A percentile compares a stretch with the other conserved stretches of the same genome.
Conservation (phyloP, 495 filamentous ascomycete genomes). For the Penicillium riverlandense region DNA sequence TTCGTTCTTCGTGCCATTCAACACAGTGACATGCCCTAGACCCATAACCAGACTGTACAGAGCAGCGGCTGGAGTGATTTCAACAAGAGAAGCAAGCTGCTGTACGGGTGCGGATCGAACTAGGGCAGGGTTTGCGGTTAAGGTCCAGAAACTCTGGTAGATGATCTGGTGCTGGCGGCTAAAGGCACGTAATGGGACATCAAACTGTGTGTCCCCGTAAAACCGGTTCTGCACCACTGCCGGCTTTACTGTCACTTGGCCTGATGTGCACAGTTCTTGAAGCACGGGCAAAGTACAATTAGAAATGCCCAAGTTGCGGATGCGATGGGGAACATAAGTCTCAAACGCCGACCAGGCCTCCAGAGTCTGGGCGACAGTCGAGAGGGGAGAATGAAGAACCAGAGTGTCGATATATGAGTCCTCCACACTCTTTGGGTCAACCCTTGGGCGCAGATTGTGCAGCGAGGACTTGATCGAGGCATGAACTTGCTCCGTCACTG, state of each 20-base stretch:
- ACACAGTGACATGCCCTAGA: slow-evolving; percentile 47
- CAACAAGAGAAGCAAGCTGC: slow-evolving; percentile 37
- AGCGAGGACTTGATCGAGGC: slow-evolving; percentile 61
- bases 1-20: slow-evolving; percentile 64
- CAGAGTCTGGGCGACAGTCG: slow-evolving; percentile 48
- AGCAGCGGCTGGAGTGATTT: slow-evolving; percentile 45
- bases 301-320: slow-evolving; percentile 65
- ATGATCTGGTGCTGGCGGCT: slow-evolving; percentile 51
- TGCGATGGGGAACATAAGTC: slow-evolving; percentile 53
- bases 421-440: slow-evolving; percentile 20
- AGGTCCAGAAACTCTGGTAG: slow-evolving; percentile 77
- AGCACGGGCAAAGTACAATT: slow-evolving; percentile 56
- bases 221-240: slow-evolving; percentile 74
- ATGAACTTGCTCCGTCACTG: slow-evolving; percentile 54
- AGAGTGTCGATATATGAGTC: slow-evolving; percentile 64
- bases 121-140: slow-evolving; percentile 63
- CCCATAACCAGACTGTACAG: slow-evolving; percentile 63
- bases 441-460: slow-evolving; percentile 45
- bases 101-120: slow-evolving; percentile 43
- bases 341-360: slow-evolving; percentile 59
- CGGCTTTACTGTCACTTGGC: slow-evolving; percentile 41
- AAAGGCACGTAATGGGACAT: slow-evolving; percentile 52
- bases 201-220: slow-evolving; percentile 51
- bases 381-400: slow-evolving; percentile 64
- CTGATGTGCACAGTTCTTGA: slow-evolving; percentile 35